Conservation (phyloP, 2,329 filamentous ascomycete genomes). For the Exophiala sp. region DNA sequence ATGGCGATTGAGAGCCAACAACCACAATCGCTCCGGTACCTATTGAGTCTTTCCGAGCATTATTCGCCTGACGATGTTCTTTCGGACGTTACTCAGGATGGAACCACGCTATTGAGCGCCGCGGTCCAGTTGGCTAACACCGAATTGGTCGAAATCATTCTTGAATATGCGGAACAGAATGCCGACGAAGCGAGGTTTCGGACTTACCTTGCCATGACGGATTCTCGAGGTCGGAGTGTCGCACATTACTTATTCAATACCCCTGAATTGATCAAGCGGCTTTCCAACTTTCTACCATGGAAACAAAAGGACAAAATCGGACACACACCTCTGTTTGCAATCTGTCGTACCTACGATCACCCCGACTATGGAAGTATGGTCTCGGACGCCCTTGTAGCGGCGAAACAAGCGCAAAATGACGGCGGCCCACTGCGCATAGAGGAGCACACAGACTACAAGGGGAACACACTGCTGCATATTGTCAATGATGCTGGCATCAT, state of each 20-base stretch:
- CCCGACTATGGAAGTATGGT: conserved; percentile 83
- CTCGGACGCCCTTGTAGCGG: conserved; percentile 67
- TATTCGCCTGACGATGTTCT: conserved; percentile 67
- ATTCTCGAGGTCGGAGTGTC: conserved; percentile 77
- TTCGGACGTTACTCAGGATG: conserved; percentile 80
- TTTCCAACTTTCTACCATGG: conserved; percentile 80
- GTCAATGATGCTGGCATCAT: conserved; percentile 79
- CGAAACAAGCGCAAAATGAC: conserved; percentile 69
- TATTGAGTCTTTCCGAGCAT: conserved; percentile 69
- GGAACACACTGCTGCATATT: conserved; percentile 93
- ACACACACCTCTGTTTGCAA: conserved; percentile 91
- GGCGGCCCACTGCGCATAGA: conserved; percentile 77
- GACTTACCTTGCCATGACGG: conserved; percentile 68
- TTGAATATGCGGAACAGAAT: conserved; percentile 62
- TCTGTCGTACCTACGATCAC: conserved; percentile 94
- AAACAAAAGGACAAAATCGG: conserved; percentile 88
- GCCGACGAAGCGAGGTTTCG: conserved; percentile 52
- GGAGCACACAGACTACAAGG: conserved; percentile 85
- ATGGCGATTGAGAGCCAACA: conserved; percentile 73
- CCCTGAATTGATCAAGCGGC: conserved; percentile 67
- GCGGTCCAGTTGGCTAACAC: conserved; percentile 78
- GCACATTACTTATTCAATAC: conserved; percentile 97
- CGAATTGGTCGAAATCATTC: conserved; percentile 66
- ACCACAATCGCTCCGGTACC: conserved; percentile 66
- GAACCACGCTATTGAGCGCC: conserved; percentile 80